phyloP scores from a whole-genome alignment of 805 yeast genomes.

The Hanseniaspora guilliermondii region DNA sequence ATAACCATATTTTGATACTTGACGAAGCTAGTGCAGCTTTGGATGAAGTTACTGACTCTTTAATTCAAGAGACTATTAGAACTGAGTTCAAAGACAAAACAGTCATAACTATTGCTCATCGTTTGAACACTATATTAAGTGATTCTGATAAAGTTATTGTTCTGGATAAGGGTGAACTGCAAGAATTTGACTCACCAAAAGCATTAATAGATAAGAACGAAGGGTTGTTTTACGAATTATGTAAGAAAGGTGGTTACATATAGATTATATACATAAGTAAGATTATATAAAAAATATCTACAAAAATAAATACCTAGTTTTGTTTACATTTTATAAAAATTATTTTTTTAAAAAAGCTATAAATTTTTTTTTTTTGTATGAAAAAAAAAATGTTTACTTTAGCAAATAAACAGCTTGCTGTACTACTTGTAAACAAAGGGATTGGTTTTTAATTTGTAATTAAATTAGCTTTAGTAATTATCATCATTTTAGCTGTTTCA shows the following conservation, averaged over 20 bases:
- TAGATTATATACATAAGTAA: neutral
- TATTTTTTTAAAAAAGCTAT: too few species aligned
- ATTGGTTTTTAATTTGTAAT: too few species aligned
- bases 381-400: too few species aligned
- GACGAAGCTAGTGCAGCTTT: slow-evolving; percentile 78
- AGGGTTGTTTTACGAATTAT: slow-evolving; percentile 44
- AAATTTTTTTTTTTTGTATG: too few species aligned
- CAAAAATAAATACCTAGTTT: too few species aligned
- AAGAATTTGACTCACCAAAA: slow-evolving; percentile 51
- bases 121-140: slow-evolving; percentile 54
- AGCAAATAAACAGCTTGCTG: too few species aligned
- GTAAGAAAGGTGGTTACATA: slow-evolving; percentile 22
- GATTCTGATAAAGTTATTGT: slow-evolving; percentile 62
- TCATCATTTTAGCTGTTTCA: too few species aligned
- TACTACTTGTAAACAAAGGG: too few species aligned
- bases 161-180: slow-evolving; percentile 51
- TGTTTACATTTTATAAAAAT: too few species aligned
- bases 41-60: slow-evolving; percentile 75
- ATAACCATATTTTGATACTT: slow-evolving; percentile 60
- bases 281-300: neutral
- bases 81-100: slow-evolving; percentile 60
- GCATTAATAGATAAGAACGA: slow-evolving; percentile 33
- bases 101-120: slow-evolving; percentile 76
- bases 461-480: too few species aligned
- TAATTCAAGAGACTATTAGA: slow-evolving; percentile 60